Evolutionary conservation across 2,329 filamentous ascomycete species (phyloP).

Genomic region (Raffaelea ambrosiae): DNA sequence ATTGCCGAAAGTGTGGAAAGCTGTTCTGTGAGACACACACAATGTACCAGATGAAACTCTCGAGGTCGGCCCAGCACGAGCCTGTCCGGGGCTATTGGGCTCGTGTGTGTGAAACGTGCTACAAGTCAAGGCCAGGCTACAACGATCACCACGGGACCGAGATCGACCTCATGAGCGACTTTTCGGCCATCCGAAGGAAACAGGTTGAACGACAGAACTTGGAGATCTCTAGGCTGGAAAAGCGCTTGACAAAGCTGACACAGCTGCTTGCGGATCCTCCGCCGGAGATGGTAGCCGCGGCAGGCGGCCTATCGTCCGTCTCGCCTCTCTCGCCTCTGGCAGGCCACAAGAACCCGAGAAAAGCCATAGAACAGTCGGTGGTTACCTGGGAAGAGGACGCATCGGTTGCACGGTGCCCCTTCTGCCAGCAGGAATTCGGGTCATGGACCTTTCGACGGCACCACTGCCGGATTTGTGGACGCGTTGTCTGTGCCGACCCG

Average conservation of each 20-base stretch:
- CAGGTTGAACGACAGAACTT: slow-evolving; percentile 78
- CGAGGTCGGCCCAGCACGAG: slow-evolving; percentile 79
- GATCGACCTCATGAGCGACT: slow-evolving; percentile 63
- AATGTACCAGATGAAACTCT: slow-evolving; percentile 99
- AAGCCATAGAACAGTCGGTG: slow-evolving; percentile 79
- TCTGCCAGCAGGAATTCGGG: slow-evolving; percentile 93
- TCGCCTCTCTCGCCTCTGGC: slow-evolving; percentile 53
- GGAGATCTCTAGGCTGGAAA: slow-evolving; percentile 84
- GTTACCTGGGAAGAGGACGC: slow-evolving; percentile 94
- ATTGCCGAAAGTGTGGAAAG: slow-evolving; percentile 87
- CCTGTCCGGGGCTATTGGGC: slow-evolving; percentile 88
- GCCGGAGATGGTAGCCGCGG: slow-evolving; percentile 23
- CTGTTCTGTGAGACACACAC: slow-evolving; percentile 97
- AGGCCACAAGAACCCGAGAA: slow-evolving; percentile 66
- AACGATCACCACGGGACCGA: slow-evolving; percentile 73
- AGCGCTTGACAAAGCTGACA: slow-evolving; percentile 83
- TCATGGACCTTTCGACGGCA: slow-evolving; percentile 88
- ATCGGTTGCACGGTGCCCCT: slow-evolving; percentile 72
- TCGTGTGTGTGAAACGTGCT: slow-evolving; percentile 96
- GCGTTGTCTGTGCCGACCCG: slow-evolving; percentile 84
- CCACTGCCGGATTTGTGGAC: slow-evolving; percentile 88
- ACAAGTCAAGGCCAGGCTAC: slow-evolving; percentile 91
- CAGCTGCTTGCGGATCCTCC: slow-evolving; percentile 65
- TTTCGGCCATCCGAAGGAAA: slow-evolving; percentile 62
- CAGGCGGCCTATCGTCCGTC: slow-evolving; percentile 24